These are phyloP conservation scores for Arabidopsis arenosa DNA, from an alignment of 345 rosid genomes.

Conservation along the genomic window DNA sequence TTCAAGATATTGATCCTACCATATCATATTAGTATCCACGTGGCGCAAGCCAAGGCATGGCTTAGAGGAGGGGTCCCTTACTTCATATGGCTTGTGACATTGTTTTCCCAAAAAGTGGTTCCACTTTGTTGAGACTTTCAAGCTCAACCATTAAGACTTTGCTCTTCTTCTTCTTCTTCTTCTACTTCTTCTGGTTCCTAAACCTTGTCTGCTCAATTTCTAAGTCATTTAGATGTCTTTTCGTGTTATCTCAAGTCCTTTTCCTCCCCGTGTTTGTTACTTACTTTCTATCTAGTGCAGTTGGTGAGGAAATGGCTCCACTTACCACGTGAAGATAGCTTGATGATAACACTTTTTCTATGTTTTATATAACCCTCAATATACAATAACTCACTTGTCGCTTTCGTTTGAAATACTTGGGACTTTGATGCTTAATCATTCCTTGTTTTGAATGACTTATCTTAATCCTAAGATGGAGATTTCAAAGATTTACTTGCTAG, in stretches of 20 bases:
- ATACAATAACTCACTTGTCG: slow-evolving; percentile 31
- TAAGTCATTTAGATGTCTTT: slow-evolving; percentile 41
- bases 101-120: slow-evolving; percentile 37
- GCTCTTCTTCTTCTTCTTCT: slow-evolving; percentile 10
- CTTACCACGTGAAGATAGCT: slow-evolving; percentile 45
- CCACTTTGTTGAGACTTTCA: slow-evolving; percentile 45
- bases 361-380: slow-evolving; percentile 36
- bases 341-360: slow-evolving; percentile 27
- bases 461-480: slow-evolving; percentile 11
- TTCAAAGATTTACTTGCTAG: slow-evolving; percentile 31
- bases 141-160: slow-evolving; percentile 28
- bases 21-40: slow-evolving; percentile 30
- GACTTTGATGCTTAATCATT: slow-evolving; percentile 32
- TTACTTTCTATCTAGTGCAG: slow-evolving; percentile 46
- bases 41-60: slow-evolving; percentile 39
- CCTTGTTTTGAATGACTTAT: slow-evolving; percentile 32
- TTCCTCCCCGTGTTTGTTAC: slow-evolving; percentile 39
- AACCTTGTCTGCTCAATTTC: slow-evolving; percentile 35
- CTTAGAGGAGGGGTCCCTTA: slow-evolving; percentile 41
- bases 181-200: slow-evolving; percentile 28
- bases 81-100: slow-evolving; percentile 41
- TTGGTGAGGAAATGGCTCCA: slow-evolving; percentile 46
- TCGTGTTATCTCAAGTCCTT: slow-evolving; percentile 43
- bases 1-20: slow-evolving; percentile 34
- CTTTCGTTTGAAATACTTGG: slow-evolving; percentile 36